Conservation (phyloP, 2,329 filamentous ascomycete species). For the Westerdykella aurantiaca region DNA sequence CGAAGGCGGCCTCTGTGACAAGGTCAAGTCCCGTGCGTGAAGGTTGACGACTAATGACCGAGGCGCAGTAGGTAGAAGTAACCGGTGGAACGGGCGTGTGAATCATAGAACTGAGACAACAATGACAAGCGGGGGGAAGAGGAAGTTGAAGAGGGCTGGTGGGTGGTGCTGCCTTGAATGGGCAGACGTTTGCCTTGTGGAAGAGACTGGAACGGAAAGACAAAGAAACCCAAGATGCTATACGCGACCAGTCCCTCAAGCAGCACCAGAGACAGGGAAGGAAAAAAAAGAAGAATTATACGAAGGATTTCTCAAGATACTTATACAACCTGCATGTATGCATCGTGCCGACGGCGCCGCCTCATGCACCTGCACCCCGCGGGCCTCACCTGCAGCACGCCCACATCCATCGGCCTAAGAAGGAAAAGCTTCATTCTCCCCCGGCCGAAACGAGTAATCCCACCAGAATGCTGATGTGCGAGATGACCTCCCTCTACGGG, state of each 20-base stretch:
- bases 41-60: slow-evolving; percentile 13
- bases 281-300: slow-evolving; percentile 23
- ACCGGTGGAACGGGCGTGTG: slow-evolving; percentile 11
- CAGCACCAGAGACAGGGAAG: too few relatives aligned
- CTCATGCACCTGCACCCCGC: neutral
- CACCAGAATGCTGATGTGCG: neutral
- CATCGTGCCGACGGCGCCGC: slow-evolving; percentile 18
- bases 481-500: neutral
- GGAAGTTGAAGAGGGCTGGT: too few relatives aligned
- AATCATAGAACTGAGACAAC: slow-evolving; percentile 26
- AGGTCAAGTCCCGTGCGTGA: neutral
- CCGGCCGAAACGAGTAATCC: neutral
- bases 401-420: too few relatives aligned
- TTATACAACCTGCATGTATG: slow-evolving; percentile 13
- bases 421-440: neutral
- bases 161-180: slow-evolving; percentile 22
- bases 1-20: slow-evolving; percentile 21
- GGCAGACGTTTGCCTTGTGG: slow-evolving; percentile 19
- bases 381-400: neutral
- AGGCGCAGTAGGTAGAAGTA: slow-evolving; percentile 22
- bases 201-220: slow-evolving; percentile 23
- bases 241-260: too few relatives aligned
- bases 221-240: slow-evolving; percentile 23
- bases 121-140: too few relatives aligned
- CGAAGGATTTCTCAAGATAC: slow-evolving; percentile 16